A percentile compares a stretch with the other conserved stretches of the same genome.
Conservation (phyloP, 352 stramenopile genomes). For the Albugo laibachii region DNA sequence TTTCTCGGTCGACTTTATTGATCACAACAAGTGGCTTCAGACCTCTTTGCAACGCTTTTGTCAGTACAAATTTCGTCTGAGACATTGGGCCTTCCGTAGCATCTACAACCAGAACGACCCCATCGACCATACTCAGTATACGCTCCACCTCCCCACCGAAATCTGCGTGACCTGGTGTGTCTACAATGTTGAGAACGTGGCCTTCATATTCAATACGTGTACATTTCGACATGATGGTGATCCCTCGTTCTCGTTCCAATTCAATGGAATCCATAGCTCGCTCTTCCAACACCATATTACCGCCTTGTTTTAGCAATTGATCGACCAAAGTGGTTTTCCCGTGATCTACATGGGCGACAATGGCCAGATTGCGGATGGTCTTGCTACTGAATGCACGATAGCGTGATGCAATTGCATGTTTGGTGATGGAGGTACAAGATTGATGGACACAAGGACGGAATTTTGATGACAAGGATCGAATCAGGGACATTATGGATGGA, state of each 20-base stretch:
- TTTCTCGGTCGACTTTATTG: conserved; percentile 96
- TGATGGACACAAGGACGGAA: no score
- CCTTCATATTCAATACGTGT: conserved; percentile 90
- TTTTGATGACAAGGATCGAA: no score
- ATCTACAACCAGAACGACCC: conserved; percentile 94
- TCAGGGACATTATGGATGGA: no score
- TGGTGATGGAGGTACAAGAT: no score
- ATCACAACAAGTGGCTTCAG: conserved; percentile 93
- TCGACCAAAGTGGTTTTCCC: conserved; percentile 98
- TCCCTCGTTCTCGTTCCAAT: conserved; percentile 94
- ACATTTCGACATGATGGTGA: conserved; percentile 99
- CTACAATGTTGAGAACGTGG: conserved; percentile 92
- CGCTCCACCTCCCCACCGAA: conserved; percentile 97
- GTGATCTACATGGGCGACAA: conserved; percentile 95
- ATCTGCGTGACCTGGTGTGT: conserved; percentile 96
- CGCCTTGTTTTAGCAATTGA: conserved; percentile 91
- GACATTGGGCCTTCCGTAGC: conserved; percentile 93
- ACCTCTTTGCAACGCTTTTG: conserved; percentile 83
- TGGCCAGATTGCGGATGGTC: conserved; percentile 78
- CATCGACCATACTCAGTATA: conserved; percentile 94
- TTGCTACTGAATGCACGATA: conserved; percentile 10
- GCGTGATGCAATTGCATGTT: no score
- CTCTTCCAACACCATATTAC: conserved; percentile 70
- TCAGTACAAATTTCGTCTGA: conserved; percentile 98
- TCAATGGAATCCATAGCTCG: conserved; percentile 98